Conservation (phyloP, 495 filamentous ascomycete genomes). For the Diplogelasinospora grovesii region DNA sequence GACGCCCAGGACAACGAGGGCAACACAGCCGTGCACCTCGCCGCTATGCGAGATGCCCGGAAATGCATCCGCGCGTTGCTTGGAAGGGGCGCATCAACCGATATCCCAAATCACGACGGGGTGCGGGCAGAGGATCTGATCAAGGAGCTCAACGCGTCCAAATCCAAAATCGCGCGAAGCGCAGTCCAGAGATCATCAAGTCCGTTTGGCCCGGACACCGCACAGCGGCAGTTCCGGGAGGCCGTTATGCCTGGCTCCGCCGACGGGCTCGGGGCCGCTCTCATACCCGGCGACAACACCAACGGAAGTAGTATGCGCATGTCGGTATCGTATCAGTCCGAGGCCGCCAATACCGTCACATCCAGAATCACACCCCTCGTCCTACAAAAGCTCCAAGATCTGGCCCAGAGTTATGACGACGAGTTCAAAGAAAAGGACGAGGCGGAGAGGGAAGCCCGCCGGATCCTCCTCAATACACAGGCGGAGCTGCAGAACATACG, state of each 20-base stretch:
- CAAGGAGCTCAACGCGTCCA: constrained; percentile 48
- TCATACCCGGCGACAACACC: too few relatives aligned
- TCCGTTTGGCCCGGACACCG: constrained; percentile 51
- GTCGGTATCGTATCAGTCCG: constrained; percentile 39
- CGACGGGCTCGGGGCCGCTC: too few relatives aligned
- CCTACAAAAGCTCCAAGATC: constrained; percentile 48
- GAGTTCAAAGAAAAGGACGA: constrained; percentile 55
- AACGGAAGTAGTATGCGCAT: constrained; percentile 25
- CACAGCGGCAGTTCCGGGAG: constrained; percentile 39
- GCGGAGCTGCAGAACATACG: constrained; percentile 47
- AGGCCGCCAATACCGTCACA: constrained; percentile 54
- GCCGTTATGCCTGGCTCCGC: too few relatives aligned
- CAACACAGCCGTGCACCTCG: constrained; percentile 84
- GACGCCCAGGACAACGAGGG: constrained; percentile 73
- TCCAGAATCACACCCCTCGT: constrained; percentile 50
- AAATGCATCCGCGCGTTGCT: constrained; percentile 69
- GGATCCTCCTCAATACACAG: constrained; percentile 47
- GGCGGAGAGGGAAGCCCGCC: constrained; percentile 50
- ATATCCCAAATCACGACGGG: constrained; percentile 72
- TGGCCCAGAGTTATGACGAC: constrained; percentile 52
- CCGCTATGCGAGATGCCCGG: constrained; percentile 66
- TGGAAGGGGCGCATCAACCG: constrained; percentile 62
- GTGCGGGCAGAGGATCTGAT: constrained; percentile 73
- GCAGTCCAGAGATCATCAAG: constrained; percentile 52
- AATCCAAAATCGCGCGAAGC: constrained; percentile 34